Evolutionary conservation across 176 grass and related monocot genomes (phyloP).

Genomic region (Eremochloa ophiuroides): DNA sequence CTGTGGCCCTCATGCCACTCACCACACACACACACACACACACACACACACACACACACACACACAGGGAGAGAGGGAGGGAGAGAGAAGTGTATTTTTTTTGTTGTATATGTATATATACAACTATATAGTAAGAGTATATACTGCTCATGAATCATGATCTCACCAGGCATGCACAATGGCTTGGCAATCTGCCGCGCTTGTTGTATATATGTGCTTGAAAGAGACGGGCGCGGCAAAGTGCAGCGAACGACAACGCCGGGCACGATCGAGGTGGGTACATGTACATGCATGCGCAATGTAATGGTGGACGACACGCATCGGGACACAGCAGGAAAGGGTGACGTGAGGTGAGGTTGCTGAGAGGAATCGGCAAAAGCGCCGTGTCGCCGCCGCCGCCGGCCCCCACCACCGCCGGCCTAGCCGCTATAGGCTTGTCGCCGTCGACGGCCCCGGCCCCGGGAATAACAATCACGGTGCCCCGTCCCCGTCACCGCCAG

Average conservation of each 20-base stretch:
- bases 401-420: slow-evolving; percentile 44
- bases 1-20: slow-evolving; percentile 24
- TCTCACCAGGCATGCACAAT: neutral
- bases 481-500: slow-evolving; percentile 4
- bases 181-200: neutral
- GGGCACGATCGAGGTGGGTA: neutral
- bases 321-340: too few species aligned
- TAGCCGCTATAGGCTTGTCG: slow-evolving; percentile 46
- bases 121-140: neutral
- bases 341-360: neutral
- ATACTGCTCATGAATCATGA: neutral
- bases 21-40: too few species aligned
- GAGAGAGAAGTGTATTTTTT: neutral
- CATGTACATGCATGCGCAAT: neutral
- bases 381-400: neutral
- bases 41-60: too few species aligned
- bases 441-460: neutral
- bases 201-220: neutral
- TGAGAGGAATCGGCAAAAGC: slow-evolving; percentile 4
- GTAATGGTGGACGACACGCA: slow-evolving; percentile 3
- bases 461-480: slow-evolving; percentile 2
- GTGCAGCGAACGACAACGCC: slow-evolving; percentile 11
- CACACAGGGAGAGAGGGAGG: too few species aligned
- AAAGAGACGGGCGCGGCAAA: neutral
- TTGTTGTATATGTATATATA: neutral